Base-by-base conservation (phyloP, 768 basidiomycete species). In the Udeniomyces megalosporus region DNA sequence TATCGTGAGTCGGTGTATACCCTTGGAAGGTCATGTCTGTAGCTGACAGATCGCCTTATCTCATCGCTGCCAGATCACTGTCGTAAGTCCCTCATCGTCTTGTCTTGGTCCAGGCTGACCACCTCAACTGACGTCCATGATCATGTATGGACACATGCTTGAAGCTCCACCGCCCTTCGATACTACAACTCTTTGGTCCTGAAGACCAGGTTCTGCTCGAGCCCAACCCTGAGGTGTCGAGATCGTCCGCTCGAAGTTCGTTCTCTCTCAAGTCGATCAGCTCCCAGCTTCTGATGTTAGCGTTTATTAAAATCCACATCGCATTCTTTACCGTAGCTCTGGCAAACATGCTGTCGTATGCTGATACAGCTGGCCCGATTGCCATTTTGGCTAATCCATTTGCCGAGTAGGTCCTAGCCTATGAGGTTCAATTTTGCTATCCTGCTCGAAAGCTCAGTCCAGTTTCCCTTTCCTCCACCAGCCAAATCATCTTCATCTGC, bases 151-250 rank as follows among this genome's bases (percentile, higher is more conserved):
- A 31, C 60, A 61, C 42, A 28, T 61, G n/a, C 38, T 52, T 28
- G 17, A 6, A 59, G 26, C 63, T 65, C n/a, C 63, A 65, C n/a
- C 63, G 63, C 20, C 63, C 63, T 2, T 59, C 57, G 5, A 45
- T 65, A n/a, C 52, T 65, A 8, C 63, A 59, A 48, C 53, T 54
- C 28, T 65, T 65, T 28, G 31, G 28, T 0, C 53, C 28, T 11
- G 63, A 56, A 17, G 63, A 53, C 4, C 51, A 65, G 35, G 63
- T 65, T 0, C 63, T 65, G 28, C 31, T 65, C 22, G 63, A 59
- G 22, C 58, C 57, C 11, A 65, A 65, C 44, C 46, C 50, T n/a
- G 63, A 65, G 58, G 63, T 65, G 12, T 65, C 63, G 12, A 34
- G 63, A 17, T 60, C 58, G 4, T 65, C 63, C 10, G 63, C 63